Percentiles rank a stretch among this genome's conserved stretches.
These are phyloP conservation scores for Strobilomyces dryophilus DNA, from an alignment of 768 basidiomycete genomes.

Conservation along the genomic window DNA sequence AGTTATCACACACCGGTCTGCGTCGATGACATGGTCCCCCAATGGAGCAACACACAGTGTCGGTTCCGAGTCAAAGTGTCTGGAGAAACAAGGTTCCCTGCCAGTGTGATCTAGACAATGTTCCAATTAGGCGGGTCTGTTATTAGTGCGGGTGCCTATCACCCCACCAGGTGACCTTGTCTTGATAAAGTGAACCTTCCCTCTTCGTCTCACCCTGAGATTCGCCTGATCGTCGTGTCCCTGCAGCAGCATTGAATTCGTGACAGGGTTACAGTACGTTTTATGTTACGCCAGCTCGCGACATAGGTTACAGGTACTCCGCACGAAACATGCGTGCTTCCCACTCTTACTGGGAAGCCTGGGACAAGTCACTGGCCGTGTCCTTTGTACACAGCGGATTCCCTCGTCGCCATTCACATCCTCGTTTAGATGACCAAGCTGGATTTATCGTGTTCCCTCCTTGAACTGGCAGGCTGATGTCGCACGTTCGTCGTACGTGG, in stretches of 20 bases:
- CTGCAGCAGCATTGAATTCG: not conserved
- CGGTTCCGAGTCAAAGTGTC: not conserved
- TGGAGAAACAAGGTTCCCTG: not conserved
- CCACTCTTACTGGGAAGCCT: too few relatives aligned
- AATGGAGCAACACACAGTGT: not conserved
- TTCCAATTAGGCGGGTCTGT: not conserved
- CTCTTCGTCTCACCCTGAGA: not conserved
- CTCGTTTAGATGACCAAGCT: not conserved
- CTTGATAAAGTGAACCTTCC: not conserved
- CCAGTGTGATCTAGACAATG: not conserved
- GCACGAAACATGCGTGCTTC: too few relatives aligned
- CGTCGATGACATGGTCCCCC: too few relatives aligned
- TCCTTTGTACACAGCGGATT: not conserved
- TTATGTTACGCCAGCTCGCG: too few relatives aligned
- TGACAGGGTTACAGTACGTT: not conserved
- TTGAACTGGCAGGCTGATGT: not conserved
- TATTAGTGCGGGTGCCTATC: not conserved
- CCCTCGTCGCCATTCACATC: not conserved
- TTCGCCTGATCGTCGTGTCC: not conserved
- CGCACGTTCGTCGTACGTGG: not conserved
- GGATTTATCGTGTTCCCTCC: too few relatives aligned
- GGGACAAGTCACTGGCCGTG: not conserved
- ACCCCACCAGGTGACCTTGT: not conserved
- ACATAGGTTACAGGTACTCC: too few relatives aligned
- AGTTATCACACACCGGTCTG: too few relatives aligned